A percentile compares a stretch with the other conserved stretches of the same genome.
These are phyloP conservation scores for Fulvia fulva DNA, from an alignment of 2,329 filamentous ascomycete genomes.

Conservation along the genomic window DNA sequence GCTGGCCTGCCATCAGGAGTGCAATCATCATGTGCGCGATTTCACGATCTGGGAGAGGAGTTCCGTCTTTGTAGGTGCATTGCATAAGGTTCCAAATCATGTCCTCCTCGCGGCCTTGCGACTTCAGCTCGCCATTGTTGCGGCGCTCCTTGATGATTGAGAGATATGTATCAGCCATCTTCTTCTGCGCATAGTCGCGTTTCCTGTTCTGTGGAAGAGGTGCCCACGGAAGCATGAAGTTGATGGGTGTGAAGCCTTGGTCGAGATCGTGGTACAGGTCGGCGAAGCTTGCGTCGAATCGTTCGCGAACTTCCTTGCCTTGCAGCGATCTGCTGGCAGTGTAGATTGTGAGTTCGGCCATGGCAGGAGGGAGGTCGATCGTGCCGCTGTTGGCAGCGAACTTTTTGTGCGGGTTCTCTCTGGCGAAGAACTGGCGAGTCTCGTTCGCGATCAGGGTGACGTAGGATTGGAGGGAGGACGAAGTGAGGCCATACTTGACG, in stretches of 20 bases:
- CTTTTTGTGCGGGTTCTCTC: slow-evolving; percentile 46
- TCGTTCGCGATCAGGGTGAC: slow-evolving; percentile 75
- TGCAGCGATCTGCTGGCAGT: slow-evolving; percentile 83
- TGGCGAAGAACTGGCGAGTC: slow-evolving; percentile 68
- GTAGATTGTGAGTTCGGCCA: slow-evolving; percentile 86
- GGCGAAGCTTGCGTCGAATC: slow-evolving; percentile 76
- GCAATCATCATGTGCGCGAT: slow-evolving; percentile 93
- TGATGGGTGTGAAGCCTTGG: slow-evolving; percentile 83
- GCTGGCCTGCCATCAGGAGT: slow-evolving; percentile 85
- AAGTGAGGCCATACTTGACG: slow-evolving; percentile 76
- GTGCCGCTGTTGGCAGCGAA: slow-evolving; percentile 49
- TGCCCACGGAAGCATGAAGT: slow-evolving; percentile 86
- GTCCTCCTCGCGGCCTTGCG: slow-evolving; percentile 49
- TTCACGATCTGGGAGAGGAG: slow-evolving; percentile 73
- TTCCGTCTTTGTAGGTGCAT: slow-evolving; percentile 79
- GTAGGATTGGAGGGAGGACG: slow-evolving; percentile 70
- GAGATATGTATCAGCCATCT: slow-evolving; percentile 76
- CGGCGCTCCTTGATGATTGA: slow-evolving; percentile 74
- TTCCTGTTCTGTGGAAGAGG: slow-evolving; percentile 84
- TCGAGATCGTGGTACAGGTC: slow-evolving; percentile 83
- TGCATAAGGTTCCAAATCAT: slow-evolving; percentile 92
- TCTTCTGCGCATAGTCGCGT: slow-evolving; percentile 74
- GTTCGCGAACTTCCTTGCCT: slow-evolving; percentile 74
- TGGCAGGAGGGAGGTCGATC: slow-evolving; percentile 67
- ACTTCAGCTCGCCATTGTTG: slow-evolving; percentile 37